Conservation (phyloP, 768 basidiomycete genomes). For the Pisolithus sp. region DNA sequence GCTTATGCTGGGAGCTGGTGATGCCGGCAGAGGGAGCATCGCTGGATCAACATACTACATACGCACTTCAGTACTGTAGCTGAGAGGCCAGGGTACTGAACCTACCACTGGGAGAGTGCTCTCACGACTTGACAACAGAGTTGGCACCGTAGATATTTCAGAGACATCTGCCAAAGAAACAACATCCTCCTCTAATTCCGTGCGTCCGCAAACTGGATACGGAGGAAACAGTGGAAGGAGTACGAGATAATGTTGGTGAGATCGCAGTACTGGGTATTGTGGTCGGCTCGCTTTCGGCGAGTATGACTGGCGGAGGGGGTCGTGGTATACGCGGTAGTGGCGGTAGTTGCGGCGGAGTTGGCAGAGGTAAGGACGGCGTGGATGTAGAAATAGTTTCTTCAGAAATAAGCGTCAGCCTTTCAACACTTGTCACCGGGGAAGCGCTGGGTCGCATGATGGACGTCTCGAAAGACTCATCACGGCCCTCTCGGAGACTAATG, state of each 20-base stretch:
- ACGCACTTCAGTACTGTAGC: slow-evolving; percentile 1
- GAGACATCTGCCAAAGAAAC: slow-evolving; percentile 14
- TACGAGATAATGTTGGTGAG: slow-evolving; percentile 30
- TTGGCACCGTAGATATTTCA: slow-evolving; percentile 50
- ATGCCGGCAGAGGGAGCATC: slow-evolving; percentile 25
- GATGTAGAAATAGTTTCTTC: slow-evolving; percentile 28
- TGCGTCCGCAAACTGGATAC: slow-evolving; percentile 41
- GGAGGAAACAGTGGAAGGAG: slow-evolving; percentile 34
- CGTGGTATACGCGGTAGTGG: not conserved
- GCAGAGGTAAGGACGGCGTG: slow-evolving; percentile 1
- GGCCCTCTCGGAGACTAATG: slow-evolving; percentile 47
- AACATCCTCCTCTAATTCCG: slow-evolving; percentile 24
- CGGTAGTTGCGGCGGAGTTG: slow-evolving; percentile 5
- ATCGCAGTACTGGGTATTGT: slow-evolving; percentile 22
- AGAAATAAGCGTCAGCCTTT: slow-evolving; percentile 29
- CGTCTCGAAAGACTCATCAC: slow-evolving; percentile 66
- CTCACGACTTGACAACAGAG: slow-evolving; percentile 44
- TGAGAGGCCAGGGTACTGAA: slow-evolving; percentile 3
- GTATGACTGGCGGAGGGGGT: slow-evolving; percentile 15
- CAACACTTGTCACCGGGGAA: slow-evolving; percentile 27
- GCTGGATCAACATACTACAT: slow-evolving; percentile 28
- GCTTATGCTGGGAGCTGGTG: slow-evolving; percentile 33
- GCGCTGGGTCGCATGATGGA: slow-evolving; percentile 64
- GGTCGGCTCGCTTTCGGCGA: slow-evolving; percentile 30
- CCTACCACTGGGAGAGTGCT: slow-evolving; percentile 30